Evolutionary conservation across 2,329 filamentous ascomycete species (phyloP), one percentile per base, ranked within the genome.

Genomic region (Xylariomycetidae sp.): DNA sequence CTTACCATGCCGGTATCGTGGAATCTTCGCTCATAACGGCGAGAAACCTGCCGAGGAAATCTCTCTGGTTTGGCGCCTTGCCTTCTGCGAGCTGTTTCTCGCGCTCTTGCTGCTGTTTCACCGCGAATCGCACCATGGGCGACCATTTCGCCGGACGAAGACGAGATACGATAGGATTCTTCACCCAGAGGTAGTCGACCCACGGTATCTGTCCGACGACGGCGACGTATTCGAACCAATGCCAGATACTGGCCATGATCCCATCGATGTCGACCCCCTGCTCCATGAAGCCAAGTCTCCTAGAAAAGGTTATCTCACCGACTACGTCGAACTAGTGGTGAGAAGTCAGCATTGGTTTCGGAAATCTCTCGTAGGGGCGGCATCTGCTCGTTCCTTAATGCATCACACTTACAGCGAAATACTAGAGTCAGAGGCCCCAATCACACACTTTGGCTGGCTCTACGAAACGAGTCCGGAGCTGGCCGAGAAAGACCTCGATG

Each of bases 321-420:
- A 55, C 42, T 15, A 54, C 48, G 34, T 55, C 51, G 23, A 53
- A 55, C n/a, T n/a, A n/a, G n/a, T n/a, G n/a, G n/a, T n/a, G n/a
- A n/a, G n/a, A n/a, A n/a, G n/a, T n/a, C n/a, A n/a, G n/a, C n/a
- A n/a, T n/a, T n/a, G n/a, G n/a, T n/a, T n/a, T n/a, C n/a, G n/a
- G n/a, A n/a, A n/a, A n/a, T n/a, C n/a, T n/a, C n/a, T n/a, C n/a
- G n/a, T n/a, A n/a, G n/a, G n/a, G n/a, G n/a, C n/a, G n/a, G n/a
- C n/a, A n/a, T n/a, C n/a, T n/a, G n/a, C n/a, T n/a, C n/a, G n/a
- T n/a, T n/a, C n/a, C n/a, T n/a, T n/a, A n/a, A n/a, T n/a, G n/a
- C n/a, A n/a, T n/a, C n/a, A n/a, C n/a, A n/a, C n/a, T n/a, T n/a
- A n/a, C n/a, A 12, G 54, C 51, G 29, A 49, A 55, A 25, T 23